phyloP scores from a whole-genome alignment of 768 basidiomycete species.

The Polyporus arcularius region DNA sequence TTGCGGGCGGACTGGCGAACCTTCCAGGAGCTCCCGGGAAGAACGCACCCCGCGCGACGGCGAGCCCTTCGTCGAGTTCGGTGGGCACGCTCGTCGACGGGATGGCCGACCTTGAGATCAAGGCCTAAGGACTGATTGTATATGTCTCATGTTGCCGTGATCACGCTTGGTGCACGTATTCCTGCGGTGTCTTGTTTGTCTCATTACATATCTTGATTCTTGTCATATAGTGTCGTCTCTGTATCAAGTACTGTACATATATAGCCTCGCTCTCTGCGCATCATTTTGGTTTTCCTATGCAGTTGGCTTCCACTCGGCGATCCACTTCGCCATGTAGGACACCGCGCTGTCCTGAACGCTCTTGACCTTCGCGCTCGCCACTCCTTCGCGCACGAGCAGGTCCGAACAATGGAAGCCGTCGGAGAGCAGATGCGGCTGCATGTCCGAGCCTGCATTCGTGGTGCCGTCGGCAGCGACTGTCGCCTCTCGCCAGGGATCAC shows the following conservation, averaged over 20 bases:
- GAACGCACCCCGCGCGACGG: neutral
- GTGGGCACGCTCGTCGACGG: neutral
- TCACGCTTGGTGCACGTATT: too few relatives aligned
- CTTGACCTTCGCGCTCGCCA: conserved; percentile 49
- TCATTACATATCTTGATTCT: too few relatives aligned
- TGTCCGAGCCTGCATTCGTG: conserved; percentile 44
- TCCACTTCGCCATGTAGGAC: conserved; percentile 55
- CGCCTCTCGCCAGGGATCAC: conserved; percentile 71
- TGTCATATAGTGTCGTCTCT: neutral
- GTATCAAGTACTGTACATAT: neutral
- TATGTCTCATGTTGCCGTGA: too few relatives aligned
- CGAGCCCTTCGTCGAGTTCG: neutral
- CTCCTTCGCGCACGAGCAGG: conserved; percentile 40
- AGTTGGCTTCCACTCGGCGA: conserved; percentile 31
- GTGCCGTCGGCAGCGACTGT: conserved; percentile 61
- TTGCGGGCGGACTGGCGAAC: neutral
- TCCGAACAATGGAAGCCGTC: conserved; percentile 74
- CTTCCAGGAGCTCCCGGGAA: conserved; percentile 1
- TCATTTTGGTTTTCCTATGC: neutral
- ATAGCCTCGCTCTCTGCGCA: neutral
- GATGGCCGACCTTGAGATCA: neutral
- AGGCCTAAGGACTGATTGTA: too few relatives aligned
- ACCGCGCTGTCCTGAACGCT: conserved; percentile 55
- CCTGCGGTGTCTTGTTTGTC: too few relatives aligned
- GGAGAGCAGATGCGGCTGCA: conserved; percentile 55